Evolutionary conservation across 164 flowering plant genomes (phyloP).

Genomic region (Tinospora cordifolia): DNA sequence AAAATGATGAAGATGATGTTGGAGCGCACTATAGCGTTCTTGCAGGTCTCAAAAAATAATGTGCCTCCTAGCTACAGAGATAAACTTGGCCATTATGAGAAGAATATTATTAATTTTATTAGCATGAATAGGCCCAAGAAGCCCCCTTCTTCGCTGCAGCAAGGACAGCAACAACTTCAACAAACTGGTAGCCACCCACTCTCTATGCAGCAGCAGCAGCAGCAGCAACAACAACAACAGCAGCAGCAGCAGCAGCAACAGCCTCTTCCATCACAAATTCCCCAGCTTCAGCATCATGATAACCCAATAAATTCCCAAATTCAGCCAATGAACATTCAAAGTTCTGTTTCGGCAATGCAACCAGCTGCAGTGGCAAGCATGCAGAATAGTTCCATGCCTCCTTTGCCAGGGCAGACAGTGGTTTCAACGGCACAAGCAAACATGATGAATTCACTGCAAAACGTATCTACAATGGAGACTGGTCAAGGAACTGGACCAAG

Average conservation of each 20-base stretch:
- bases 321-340: slow-evolving; percentile 48
- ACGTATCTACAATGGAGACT: slow-evolving; percentile 51
- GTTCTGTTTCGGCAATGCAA: slow-evolving; percentile 42
- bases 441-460: slow-evolving; percentile 44
- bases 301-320: slow-evolving; percentile 59
- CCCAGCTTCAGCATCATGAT: slow-evolving; percentile 63
- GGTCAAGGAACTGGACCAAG: slow-evolving; percentile 52
- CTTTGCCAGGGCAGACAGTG: slow-evolving; percentile 29
- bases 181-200: slow-evolving; percentile 41
- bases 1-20: slow-evolving; percentile 39
- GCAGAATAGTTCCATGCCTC: slow-evolving; percentile 45
- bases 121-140: slow-evolving; percentile 45
- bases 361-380: slow-evolving; percentile 33
- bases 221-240: slow-evolving; percentile 34
- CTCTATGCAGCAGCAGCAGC: slow-evolving; percentile 36
- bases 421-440: slow-evolving; percentile 42
- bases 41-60: slow-evolving; percentile 44
- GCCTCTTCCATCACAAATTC: slow-evolving; percentile 55
- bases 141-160: slow-evolving; percentile 39
- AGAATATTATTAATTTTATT: slow-evolving; percentile 48
- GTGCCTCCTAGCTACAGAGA: slow-evolving; percentile 40
- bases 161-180: slow-evolving; percentile 42
- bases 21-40: slow-evolving; percentile 45
- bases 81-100: slow-evolving; percentile 55
- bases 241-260: slow-evolving; percentile 41